Evolutionary conservation across 441 rosid genomes (phyloP).

Genomic region (Syzygium syzygioides): DNA sequence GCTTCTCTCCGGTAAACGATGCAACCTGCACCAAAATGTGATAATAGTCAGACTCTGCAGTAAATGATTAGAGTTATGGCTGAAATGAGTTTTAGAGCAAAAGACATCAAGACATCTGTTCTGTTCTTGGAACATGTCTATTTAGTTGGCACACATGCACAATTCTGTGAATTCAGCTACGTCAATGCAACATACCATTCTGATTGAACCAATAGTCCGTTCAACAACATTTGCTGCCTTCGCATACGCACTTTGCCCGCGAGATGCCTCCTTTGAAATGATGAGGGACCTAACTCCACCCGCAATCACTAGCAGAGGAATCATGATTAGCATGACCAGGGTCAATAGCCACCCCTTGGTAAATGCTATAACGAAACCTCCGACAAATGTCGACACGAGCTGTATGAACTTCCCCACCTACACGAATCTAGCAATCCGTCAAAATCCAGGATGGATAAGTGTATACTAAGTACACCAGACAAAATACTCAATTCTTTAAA

Average conservation of each 20-base stretch:
- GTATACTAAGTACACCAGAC: background rate
- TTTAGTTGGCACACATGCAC: background rate
- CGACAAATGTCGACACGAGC: conserved; percentile 7
- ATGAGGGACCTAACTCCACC: conserved; percentile 5
- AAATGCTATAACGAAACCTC: background rate
- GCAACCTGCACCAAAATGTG: background rate
- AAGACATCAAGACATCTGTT: background rate
- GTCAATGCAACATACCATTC: background rate
- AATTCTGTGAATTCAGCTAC: background rate
- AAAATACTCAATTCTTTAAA: background rate
- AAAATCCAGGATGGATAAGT: background rate
- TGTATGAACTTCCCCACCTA: conserved; percentile 24
- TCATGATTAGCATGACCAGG: conserved; percentile 3
- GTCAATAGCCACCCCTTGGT: background rate
- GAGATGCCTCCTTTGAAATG: background rate
- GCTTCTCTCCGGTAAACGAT: background rate
- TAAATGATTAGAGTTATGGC: background rate
- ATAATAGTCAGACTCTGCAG: background rate
- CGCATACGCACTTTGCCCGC: conserved; percentile 7
- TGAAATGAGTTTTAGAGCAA: background rate
- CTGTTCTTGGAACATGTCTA: background rate
- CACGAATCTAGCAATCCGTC: background rate
- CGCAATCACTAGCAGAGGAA: conserved; percentile 4
- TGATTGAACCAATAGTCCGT: background rate
- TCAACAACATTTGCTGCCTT: conserved; percentile 15